Evolutionary conservation across 2,329 filamentous ascomycete species (phyloP).

Genomic region (Remersonia thermophila): DNA sequence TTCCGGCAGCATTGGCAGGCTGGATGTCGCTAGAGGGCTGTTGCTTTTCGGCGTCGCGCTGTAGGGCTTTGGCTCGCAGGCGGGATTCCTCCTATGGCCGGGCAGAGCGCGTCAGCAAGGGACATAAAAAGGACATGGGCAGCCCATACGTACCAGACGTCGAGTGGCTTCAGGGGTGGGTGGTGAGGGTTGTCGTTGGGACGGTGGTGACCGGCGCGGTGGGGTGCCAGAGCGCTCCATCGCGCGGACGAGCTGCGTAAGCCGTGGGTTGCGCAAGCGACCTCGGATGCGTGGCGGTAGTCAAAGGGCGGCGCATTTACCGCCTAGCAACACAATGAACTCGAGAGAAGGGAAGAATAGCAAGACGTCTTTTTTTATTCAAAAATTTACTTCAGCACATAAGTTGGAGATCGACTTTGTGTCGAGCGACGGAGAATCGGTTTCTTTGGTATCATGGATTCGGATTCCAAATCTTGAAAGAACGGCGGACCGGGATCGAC

Average conservation of each 20-base stretch:
- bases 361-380: too few relatives aligned
- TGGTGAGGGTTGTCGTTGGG: constrained; percentile 27
- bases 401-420: too few relatives aligned
- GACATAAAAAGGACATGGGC: not conserved
- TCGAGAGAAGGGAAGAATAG: too few relatives aligned
- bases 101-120: not conserved
- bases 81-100: constrained; percentile 64
- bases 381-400: too few relatives aligned
- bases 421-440: too few relatives aligned
- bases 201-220: constrained; percentile 21
- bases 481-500: too few relatives aligned
- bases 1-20: constrained; percentile 36
- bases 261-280: too few relatives aligned
- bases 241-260: not conserved
- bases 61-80: constrained; percentile 76
- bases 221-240: constrained; percentile 40
- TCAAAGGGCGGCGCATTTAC: too few relatives aligned
- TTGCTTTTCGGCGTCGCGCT: constrained; percentile 51
- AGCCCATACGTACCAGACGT: constrained; percentile 35
- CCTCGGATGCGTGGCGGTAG: too few relatives aligned
- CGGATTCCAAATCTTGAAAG: too few relatives aligned
- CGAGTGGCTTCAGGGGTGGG: constrained; percentile 42
- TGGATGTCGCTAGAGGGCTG: constrained; percentile 36
- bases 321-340: too few relatives aligned
- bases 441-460: too few relatives aligned